Percentiles rank a stretch among this genome's conserved stretches.
phyloP scores from a whole-genome alignment of 371 early-diverging fungal species.

The Mucor piriformis region DNA sequence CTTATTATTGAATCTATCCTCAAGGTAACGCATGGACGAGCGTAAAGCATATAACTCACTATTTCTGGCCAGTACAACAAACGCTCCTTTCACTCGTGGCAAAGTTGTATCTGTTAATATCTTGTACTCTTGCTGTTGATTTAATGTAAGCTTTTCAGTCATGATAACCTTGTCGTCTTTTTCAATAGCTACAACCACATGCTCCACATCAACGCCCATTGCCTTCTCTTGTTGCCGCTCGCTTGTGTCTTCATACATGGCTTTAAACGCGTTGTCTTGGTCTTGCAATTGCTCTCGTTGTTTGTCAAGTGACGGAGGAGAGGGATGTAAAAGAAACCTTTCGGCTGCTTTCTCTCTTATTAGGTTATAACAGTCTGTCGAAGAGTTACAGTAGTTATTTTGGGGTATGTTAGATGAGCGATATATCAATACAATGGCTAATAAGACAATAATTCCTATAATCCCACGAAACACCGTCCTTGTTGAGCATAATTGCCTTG shows the following conservation, averaged over 20 bases:
- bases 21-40: conserved; percentile 73
- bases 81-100: conserved; percentile 56
- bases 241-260: conserved; percentile 8
- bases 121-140: conserved; percentile 28
- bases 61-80: conserved; percentile 75
- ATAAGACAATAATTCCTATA: not conserved
- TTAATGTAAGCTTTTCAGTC: not conserved
- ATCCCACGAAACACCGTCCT: conserved; percentile 11
- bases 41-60: conserved; percentile 72
- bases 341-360: conserved; percentile 20
- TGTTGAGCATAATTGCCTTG: conserved; percentile 19
- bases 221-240: conserved; percentile 1
- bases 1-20: conserved; percentile 79
- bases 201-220: conserved; percentile 6
- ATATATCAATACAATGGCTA: conserved; percentile 7
- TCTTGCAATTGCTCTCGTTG: conserved; percentile 3
- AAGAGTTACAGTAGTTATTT: conserved; percentile 19
- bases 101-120: conserved; percentile 20
- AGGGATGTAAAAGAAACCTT: not conserved
- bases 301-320: conserved; percentile 2
- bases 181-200: not conserved
- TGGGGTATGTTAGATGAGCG: not conserved
- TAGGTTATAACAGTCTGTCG: conserved; percentile 29
- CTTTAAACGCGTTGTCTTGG: conserved; percentile 11
- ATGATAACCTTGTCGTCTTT: not conserved